Evolutionary conservation across 768 basidiomycete species (phyloP), one percentile per base, ranked within the genome.

Genomic region (Russula lepida): DNA sequence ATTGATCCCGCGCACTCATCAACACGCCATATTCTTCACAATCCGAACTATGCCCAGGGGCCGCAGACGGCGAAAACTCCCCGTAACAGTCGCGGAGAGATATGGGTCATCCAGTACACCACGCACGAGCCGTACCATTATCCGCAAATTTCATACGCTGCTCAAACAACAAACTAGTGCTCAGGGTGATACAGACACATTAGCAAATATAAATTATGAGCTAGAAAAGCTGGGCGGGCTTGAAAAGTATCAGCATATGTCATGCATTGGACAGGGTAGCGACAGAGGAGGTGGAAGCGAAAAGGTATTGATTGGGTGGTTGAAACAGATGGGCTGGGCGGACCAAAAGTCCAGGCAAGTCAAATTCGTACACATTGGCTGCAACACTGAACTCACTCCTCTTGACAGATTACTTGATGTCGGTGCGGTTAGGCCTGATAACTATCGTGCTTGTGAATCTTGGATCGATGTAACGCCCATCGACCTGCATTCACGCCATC

Each of bases 221-320:
- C 84, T 95, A 19, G 78, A 79, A 2, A 73, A 73, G 13, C 74
- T 91, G n/a, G 93, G 93, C 4, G 93, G 92, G 2, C 69, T 97
- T 39, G 82, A 84, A 56, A 76, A 75, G 27, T 97, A 97, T 71
- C 93, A 97, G 70, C 79, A 76, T 41, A 90, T 93, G 80, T 94
- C 92, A 33, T 80, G 74, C 56, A 77, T 88, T 17, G 94, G 94
- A 1, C 94, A 97, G 69, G 81, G 83, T 3, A 77, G 74, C 8
- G 88, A 92, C 61, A 77, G 94, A 55, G 94, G 94, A 9, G 94
- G 94, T 4, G 94, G 93, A 6, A 92, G 88, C 68, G 89, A 95
- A 68, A 89, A 83, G 68, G 75, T 93, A 3, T 73, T 94, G 25
- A 79, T 95, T 46, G 68, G 67, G 41, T 97, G 92, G 91, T 71